Percentiles rank a stretch among this genome's conserved stretches.
These are phyloP conservation scores for Auriscalpium orientale DNA, from an alignment of 768 basidiomycete genomes.

Conservation along the genomic window DNA sequence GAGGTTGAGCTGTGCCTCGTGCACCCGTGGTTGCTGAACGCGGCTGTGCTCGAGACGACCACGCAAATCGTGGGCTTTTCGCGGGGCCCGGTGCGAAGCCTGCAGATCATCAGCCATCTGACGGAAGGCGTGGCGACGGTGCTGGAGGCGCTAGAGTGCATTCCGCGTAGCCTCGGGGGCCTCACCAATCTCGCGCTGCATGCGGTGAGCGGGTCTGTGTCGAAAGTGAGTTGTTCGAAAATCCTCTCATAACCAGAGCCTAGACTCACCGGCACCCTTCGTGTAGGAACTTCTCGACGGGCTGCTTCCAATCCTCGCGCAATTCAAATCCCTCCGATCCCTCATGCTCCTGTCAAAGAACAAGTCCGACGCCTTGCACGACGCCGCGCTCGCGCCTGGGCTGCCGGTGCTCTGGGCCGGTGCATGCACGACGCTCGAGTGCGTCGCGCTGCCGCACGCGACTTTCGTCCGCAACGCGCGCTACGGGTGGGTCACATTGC, in stretches of 20 bases:
- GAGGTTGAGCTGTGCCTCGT: slow-evolving; percentile 21
- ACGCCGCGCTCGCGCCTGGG: slow-evolving; percentile 1
- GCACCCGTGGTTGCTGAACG: slow-evolving; percentile 19
- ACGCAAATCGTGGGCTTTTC: slow-evolving; percentile 18
- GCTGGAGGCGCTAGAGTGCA: slow-evolving; percentile 15
- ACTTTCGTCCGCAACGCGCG: slow-evolving; percentile 15
- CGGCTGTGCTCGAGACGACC: slow-evolving; percentile 18
- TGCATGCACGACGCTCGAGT: slow-evolving; percentile 18
- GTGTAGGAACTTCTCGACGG: slow-evolving; percentile 19
- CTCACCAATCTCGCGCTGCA: slow-evolving; percentile 18
- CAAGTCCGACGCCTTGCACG: slow-evolving; percentile 15
- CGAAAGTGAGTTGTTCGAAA: slow-evolving; percentile 8
- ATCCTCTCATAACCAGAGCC: too few relatives aligned
- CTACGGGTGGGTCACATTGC: slow-evolving; percentile 18
- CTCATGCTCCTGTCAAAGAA: slow-evolving; percentile 21
- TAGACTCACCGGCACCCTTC: too few relatives aligned
- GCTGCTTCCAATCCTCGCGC: slow-evolving; percentile 16
- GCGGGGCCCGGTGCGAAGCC: slow-evolving; percentile 13
- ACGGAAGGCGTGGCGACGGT: slow-evolving; percentile 10
- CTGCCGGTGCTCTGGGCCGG: slow-evolving; percentile 17
- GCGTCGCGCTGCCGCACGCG: slow-evolving; percentile 16
- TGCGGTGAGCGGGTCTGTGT: slow-evolving; percentile 20
- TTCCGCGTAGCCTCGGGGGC: slow-evolving; percentile 15
- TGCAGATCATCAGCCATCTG: slow-evolving; percentile 20
- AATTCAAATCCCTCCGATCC: slow-evolving; percentile 16